Evolutionary conservation across 208 protist species (phyloP).

Genomic region (Trypanosoma vivax): DNA sequence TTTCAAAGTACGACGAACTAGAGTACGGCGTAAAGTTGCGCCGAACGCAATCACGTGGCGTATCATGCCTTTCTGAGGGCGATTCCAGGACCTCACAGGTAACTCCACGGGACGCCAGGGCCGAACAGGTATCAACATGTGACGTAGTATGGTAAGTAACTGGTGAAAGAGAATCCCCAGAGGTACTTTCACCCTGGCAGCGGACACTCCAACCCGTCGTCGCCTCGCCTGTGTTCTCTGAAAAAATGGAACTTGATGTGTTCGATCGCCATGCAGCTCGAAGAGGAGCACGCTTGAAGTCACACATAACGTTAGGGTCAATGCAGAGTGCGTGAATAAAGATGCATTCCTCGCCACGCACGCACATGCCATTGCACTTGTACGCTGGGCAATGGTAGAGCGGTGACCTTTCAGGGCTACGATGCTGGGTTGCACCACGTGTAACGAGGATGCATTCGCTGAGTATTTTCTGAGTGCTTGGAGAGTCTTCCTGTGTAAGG

Average conservation of each 20-base stretch:
- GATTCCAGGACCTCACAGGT: too few relatives aligned
- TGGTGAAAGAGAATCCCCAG: too few relatives aligned
- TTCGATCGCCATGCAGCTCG: neutral
- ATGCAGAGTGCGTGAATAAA: constrained; percentile 80
- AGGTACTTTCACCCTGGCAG: too few relatives aligned
- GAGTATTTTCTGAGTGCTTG: constrained; percentile 32
- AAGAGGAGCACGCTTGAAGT: constrained; percentile 58
- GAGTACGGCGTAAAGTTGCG: too few relatives aligned
- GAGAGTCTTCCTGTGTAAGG: constrained; percentile 40
- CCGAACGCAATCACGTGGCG: too few relatives aligned
- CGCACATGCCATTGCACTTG: constrained; percentile 81
- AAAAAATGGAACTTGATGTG: neutral
- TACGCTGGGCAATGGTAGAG: constrained; percentile 80
- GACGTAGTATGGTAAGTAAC: too few relatives aligned
- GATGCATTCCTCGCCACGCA: constrained; percentile 58
- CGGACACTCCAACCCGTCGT: too few relatives aligned
- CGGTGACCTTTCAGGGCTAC: constrained; percentile 4
- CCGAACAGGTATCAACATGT: too few relatives aligned
- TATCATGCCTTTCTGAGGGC: too few relatives aligned
- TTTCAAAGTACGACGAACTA: too few relatives aligned
- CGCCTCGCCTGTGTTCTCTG: too few relatives aligned
- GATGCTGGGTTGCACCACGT: constrained; percentile 26
- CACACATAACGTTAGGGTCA: constrained; percentile 54
- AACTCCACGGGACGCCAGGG: too few relatives aligned
- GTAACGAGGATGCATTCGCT: constrained; percentile 59